Percentiles rank a stretch among this genome's conserved stretches.
phyloP scores from a whole-genome alignment of 2,329 filamentous ascomycete species.

The Periconia macrospinosa region DNA sequence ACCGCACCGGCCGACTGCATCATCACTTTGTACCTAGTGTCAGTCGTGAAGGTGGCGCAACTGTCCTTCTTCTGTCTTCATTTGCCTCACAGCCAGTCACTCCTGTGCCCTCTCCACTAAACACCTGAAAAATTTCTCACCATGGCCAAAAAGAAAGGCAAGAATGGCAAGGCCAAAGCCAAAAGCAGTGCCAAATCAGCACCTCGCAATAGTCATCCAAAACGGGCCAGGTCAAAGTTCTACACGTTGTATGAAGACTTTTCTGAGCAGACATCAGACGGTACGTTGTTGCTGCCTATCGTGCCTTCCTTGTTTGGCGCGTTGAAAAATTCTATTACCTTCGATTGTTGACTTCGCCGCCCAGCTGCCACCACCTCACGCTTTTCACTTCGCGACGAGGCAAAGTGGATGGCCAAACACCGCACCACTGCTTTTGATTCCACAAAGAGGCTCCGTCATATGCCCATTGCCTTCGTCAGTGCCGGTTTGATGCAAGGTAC shows the following conservation, averaged over 20 bases:
- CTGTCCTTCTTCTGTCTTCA: not conserved
- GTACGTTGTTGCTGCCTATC: conserved; percentile 19
- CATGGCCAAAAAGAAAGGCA: conserved; percentile 13
- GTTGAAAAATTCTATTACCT: not conserved
- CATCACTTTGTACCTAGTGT: not conserved
- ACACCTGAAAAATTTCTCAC: not conserved
- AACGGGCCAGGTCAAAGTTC: conserved; percentile 9
- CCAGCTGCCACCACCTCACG: conserved; percentile 7
- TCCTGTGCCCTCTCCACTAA: no score
- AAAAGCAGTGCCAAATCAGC: conserved; percentile 17
- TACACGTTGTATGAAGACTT: conserved; percentile 9
- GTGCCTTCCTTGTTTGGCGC: conserved; percentile 2
- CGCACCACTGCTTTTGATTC: conserved; percentile 49
- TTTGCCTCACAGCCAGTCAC: not conserved
- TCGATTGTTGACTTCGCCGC: conserved; percentile 18
- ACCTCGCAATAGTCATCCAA: conserved; percentile 19
- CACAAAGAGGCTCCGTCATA: conserved; percentile 57
- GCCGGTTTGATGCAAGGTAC: conserved; percentile 51
- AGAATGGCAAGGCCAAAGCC: conserved; percentile 32
- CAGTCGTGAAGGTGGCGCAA: not conserved
- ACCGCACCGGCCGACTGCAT: not conserved
- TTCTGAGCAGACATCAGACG: conserved; percentile 14
- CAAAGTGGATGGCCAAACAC: conserved; percentile 58
- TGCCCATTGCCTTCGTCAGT: conserved; percentile 62
- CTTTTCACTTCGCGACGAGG: conserved; percentile 60